Conservation (phyloP, 2,329 filamentous ascomycete genomes). For the Elsinoe australis region DNA sequence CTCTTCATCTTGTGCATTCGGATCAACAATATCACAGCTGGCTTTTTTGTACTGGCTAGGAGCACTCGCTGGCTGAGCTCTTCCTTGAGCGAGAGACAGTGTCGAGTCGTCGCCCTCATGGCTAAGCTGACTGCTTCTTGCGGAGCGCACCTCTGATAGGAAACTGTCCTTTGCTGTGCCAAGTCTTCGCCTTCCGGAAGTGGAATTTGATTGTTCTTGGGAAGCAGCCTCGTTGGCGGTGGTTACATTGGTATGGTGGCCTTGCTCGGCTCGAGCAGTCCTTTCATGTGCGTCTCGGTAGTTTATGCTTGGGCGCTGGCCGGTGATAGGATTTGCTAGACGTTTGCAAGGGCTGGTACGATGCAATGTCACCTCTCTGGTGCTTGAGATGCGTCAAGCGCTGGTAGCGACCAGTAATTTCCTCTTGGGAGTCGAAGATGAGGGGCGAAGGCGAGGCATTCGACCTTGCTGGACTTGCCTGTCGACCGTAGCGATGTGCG, state of each 20-base stretch:
- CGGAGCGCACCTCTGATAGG: not conserved
- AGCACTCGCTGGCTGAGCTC: not conserved
- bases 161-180: slow-evolving; percentile 1
- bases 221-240: not conserved
- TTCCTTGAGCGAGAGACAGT: not conserved
- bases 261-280: too few relatives aligned
- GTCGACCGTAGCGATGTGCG: too few relatives aligned
- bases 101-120: not conserved
- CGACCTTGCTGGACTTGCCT: too few relatives aligned
- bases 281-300: too few relatives aligned
- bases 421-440: not conserved
- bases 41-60: not conserved
- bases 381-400: not conserved
- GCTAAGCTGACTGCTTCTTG: not conserved
- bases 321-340: too few relatives aligned
- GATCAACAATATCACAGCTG: not conserved
- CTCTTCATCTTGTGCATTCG: not conserved
- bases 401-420: not conserved
- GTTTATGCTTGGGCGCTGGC: too few relatives aligned
- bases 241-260: not conserved
- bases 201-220: not conserved
- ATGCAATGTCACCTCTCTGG: not conserved
- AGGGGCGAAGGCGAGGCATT: too few relatives aligned
- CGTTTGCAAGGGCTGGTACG: not conserved
- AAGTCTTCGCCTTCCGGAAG: not conserved